A percentile compares a stretch with the other conserved stretches of the same genome.
phyloP scores from a whole-genome alignment of 495 filamentous ascomycete genomes.

The Pyrenula massariospora region DNA sequence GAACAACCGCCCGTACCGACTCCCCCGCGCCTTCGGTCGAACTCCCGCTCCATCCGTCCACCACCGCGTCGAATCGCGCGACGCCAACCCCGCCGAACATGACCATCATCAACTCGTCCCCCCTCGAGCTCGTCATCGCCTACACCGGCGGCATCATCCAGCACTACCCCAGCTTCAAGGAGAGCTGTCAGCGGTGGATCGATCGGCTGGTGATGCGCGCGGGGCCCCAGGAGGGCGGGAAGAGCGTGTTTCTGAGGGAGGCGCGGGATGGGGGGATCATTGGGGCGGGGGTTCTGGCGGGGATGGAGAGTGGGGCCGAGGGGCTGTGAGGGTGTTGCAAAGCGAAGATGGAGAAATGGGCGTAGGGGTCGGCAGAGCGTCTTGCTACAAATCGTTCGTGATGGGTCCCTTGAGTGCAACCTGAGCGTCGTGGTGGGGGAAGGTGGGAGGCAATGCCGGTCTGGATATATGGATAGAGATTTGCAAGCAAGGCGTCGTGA shows the following conservation, averaged over 20 bases:
- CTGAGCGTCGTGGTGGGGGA: too few species aligned
- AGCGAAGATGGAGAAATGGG: too few species aligned
- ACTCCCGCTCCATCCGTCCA: background rate
- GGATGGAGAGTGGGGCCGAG: constrained; percentile 21
- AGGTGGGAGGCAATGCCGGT: too few species aligned
- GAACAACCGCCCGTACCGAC: constrained; percentile 2
- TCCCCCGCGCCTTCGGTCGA: background rate
- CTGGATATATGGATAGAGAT: too few species aligned
- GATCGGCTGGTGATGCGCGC: constrained; percentile 50
- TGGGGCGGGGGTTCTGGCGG: constrained; percentile 65
- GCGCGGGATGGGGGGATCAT: constrained; percentile 68
- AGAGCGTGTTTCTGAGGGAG: constrained; percentile 52
- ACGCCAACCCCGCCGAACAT: constrained; percentile 14
- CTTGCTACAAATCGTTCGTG: too few species aligned
- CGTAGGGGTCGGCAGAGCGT: too few species aligned
- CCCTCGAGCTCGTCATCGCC: constrained; percentile 58
- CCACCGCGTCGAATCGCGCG: constrained; percentile 3
- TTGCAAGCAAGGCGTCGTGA: too few species aligned
- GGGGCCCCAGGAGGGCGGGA: constrained; percentile 37
- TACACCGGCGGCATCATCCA: constrained; percentile 73
- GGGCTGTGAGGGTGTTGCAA: too few species aligned
- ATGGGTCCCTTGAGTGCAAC: too few species aligned
- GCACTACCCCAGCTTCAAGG: constrained; percentile 61
- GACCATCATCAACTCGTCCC: constrained; percentile 32
- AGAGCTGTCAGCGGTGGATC: constrained; percentile 54